Percentiles rank a stretch among this genome's conserved stretches.
Conservation (phyloP, 129 eudicot genomes). For the Chrysanthemum makinoi region DNA sequence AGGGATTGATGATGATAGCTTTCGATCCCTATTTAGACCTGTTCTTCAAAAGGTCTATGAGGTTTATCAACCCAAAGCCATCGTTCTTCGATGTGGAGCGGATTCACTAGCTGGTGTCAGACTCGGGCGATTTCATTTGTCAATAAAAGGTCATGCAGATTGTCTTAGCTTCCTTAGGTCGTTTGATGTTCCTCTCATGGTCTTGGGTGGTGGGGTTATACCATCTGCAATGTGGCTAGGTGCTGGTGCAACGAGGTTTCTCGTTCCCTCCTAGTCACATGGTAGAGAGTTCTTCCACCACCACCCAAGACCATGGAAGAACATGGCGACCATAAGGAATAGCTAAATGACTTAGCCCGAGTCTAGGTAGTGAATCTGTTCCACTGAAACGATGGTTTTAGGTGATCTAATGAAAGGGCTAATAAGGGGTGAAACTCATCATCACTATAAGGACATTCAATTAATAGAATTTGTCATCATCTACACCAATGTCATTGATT, state of each 20-base stretch:
- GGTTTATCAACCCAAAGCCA: constrained; percentile 88
- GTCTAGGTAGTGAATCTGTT: constrained; percentile 86
- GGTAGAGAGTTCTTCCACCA: constrained; percentile 46
- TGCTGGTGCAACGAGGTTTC: no score
- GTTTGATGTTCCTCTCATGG: constrained; percentile 55
- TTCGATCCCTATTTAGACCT: constrained; percentile 64
- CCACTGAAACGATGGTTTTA: no score
- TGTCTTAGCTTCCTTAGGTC: constrained; percentile 84
- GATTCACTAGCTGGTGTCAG: constrained; percentile 87
- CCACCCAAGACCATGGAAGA: neutral
- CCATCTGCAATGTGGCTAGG: constrained; percentile 36
- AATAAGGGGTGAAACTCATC: no score
- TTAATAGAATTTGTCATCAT: constrained; percentile 59
- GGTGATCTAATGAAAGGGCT: no score
- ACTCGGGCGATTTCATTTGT: constrained; percentile 82
- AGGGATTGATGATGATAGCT: constrained; percentile 76
- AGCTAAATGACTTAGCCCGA: no score
- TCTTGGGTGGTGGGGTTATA: neutral
- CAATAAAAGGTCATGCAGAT: constrained; percentile 93
- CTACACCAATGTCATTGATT: constrained; percentile 66
- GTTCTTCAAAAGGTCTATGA: constrained; percentile 75
- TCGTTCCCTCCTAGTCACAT: constrained; percentile 63
- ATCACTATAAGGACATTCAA: no score
- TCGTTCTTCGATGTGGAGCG: constrained; percentile 94
- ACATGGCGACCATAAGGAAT: no score